These are phyloP conservation scores for Paecilomyces variotii DNA, from an alignment of 2,329 filamentous ascomycete species.

Conservation along the genomic window DNA sequence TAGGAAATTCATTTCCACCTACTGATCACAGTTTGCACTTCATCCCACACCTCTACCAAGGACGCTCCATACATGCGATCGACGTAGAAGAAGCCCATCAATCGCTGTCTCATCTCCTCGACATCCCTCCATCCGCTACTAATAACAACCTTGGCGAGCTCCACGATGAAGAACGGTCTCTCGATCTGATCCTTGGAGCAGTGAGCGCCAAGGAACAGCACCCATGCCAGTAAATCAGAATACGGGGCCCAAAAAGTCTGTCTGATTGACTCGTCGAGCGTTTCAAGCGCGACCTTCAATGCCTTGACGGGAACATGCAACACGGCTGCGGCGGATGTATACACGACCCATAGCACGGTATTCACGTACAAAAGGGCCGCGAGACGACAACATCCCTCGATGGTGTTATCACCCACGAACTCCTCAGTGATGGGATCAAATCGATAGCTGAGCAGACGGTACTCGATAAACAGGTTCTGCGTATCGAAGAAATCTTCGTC, in stretches of 20 bases:
- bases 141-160: background rate
- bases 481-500: background rate
- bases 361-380: background rate
- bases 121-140: background rate
- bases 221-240: background rate
- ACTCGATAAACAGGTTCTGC: background rate
- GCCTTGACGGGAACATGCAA: background rate
- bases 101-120: background rate
- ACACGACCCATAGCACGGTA: background rate
- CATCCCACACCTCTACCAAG: background rate
- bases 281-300: background rate
- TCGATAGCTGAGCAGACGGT: background rate
- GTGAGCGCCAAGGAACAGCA: background rate
- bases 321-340: background rate
- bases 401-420: background rate
- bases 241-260: background rate
- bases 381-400: background rate
- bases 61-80: background rate
- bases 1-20: background rate
- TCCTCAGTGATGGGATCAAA: background rate
- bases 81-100: background rate
- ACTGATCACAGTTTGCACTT: background rate
- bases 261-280: background rate
- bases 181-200: background rate
- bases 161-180: background rate